These are phyloP conservation scores for Leccinum longicurvipes DNA, from an alignment of 768 basidiomycete species.

Conservation along the genomic window DNA sequence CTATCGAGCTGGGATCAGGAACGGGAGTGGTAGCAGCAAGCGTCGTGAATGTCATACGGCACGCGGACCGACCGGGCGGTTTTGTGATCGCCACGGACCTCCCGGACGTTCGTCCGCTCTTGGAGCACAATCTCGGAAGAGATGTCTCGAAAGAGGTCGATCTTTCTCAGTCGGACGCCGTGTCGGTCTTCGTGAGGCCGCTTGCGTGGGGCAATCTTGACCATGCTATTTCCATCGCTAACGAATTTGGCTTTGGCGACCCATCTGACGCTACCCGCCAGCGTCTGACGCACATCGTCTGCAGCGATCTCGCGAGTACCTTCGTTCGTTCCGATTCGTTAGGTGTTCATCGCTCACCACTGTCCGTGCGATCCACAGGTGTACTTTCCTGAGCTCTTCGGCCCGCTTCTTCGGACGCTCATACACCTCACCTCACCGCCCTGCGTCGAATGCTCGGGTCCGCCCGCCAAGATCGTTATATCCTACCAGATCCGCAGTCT, in stretches of 20 bases:
- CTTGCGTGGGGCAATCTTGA: slow-evolving; percentile 66
- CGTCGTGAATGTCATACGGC: slow-evolving; percentile 42
- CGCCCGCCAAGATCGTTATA: slow-evolving; percentile 46
- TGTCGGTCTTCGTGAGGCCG: slow-evolving; percentile 43
- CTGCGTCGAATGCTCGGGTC: slow-evolving; percentile 23
- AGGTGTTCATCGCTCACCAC: background rate
- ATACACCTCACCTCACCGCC: slow-evolving; percentile 64
- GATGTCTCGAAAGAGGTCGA: background rate
- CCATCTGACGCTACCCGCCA: background rate
- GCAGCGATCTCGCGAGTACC: slow-evolving; percentile 75
- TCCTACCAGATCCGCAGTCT: slow-evolving; percentile 78
- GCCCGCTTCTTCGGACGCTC: slow-evolving; percentile 70
- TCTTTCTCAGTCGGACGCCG: slow-evolving; percentile 12
- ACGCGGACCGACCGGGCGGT: slow-evolving; percentile 5
- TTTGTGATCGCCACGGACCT: slow-evolving; percentile 67
- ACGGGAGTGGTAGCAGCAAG: slow-evolving; percentile 57
- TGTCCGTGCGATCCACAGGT: slow-evolving; percentile 44
- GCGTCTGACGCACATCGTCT: slow-evolving; percentile 62
- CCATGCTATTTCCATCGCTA: slow-evolving; percentile 41
- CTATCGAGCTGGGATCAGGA: slow-evolving; percentile 81
- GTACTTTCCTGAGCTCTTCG: slow-evolving; percentile 82
- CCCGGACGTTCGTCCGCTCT: slow-evolving; percentile 60
- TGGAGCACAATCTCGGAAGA: slow-evolving; percentile 38
- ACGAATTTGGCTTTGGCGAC: slow-evolving; percentile 31
- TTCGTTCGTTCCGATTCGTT: background rate